Evolutionary conservation across 768 basidiomycete genomes (phyloP).

Genomic region (Suillus paluster): DNA sequence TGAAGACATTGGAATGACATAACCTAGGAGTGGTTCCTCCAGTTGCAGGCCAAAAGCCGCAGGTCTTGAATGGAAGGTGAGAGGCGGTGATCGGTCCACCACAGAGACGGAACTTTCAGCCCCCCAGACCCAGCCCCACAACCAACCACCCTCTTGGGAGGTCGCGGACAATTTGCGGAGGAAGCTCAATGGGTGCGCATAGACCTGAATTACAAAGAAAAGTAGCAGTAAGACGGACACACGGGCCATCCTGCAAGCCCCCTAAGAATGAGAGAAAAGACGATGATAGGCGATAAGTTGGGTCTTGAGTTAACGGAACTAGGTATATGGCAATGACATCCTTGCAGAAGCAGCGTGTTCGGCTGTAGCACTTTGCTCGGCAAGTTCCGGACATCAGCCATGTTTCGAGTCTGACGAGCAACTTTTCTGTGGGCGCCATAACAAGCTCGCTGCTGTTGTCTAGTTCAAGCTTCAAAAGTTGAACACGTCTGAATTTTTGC

Average conservation of each 20-base stretch:
- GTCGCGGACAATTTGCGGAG: constrained; percentile 46
- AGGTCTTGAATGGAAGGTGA: constrained; percentile 71
- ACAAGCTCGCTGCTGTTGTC: background rate
- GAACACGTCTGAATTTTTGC: background rate
- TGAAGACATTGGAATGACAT: constrained; percentile 71
- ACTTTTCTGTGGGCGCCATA: background rate
- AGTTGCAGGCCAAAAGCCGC: constrained; percentile 82
- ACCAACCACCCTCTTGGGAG: constrained; percentile 51
- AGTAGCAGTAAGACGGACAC: constrained; percentile 13
- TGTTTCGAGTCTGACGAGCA: background rate
- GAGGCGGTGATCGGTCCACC: constrained; percentile 72
- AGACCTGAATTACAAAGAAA: constrained; percentile 11
- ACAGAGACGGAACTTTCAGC: constrained; percentile 73
- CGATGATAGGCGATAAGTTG: constrained; percentile 5
- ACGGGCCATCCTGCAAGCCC: constrained; percentile 22
- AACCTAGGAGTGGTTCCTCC: constrained; percentile 66
- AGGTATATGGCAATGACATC: constrained; percentile 8
- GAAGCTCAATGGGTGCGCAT: constrained; percentile 11
- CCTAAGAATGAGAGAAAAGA: background rate
- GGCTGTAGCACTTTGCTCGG: constrained; percentile 21
- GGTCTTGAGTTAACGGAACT: background rate
- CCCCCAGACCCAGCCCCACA: constrained; percentile 73
- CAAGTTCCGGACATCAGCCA: constrained; percentile 7
- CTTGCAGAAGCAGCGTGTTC: constrained; percentile 17
- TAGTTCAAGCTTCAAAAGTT: background rate